Percentiles rank a stretch among this genome's conserved stretches.
Evolutionary conservation across 805 yeast species (phyloP).

Genomic region (Metschnikowia reukaufii): DNA sequence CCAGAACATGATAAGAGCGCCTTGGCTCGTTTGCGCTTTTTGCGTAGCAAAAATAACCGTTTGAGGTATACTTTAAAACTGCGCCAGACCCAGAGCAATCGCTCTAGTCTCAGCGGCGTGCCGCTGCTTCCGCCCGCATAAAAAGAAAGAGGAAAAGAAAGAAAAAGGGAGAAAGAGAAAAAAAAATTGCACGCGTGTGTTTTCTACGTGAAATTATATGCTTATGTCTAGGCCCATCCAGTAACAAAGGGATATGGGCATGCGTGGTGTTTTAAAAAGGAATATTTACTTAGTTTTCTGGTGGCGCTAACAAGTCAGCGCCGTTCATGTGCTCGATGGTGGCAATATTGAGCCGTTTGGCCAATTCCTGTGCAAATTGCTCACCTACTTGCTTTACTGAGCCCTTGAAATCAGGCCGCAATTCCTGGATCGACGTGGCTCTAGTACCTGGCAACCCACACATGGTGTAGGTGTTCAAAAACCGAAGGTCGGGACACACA

Average conservation of each 20-base stretch:
- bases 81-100: not conserved
- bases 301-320: conserved; percentile 20
- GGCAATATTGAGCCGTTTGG: conserved; percentile 31
- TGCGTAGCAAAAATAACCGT: conserved; percentile 46
- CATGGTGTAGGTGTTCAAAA: conserved; percentile 70
- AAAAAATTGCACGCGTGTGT: not conserved
- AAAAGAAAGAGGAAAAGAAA: not conserved
- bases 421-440: conserved; percentile 36
- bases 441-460: conserved; percentile 73
- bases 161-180: not conserved
- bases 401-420: conserved; percentile 17
- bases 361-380: conserved; percentile 38
- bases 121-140: conserved; percentile 14
- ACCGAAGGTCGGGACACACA: conserved; percentile 67
- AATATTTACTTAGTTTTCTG: not conserved
- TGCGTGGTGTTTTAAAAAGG: too few relatives aligned
- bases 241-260: too few relatives aligned
- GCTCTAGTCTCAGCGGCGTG: conserved; percentile 15
- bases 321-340: conserved; percentile 39
- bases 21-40: conserved; percentile 36
- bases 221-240: too few relatives aligned
- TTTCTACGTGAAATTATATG: too few relatives aligned
- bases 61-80: conserved; percentile 23
- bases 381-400: conserved; percentile 29
- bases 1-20: conserved; percentile 33